Evolutionary conservation across 148 eudicot species (phyloP), one percentile per base, ranked within the genome.

Genomic region (Polygonum aviculare): DNA sequence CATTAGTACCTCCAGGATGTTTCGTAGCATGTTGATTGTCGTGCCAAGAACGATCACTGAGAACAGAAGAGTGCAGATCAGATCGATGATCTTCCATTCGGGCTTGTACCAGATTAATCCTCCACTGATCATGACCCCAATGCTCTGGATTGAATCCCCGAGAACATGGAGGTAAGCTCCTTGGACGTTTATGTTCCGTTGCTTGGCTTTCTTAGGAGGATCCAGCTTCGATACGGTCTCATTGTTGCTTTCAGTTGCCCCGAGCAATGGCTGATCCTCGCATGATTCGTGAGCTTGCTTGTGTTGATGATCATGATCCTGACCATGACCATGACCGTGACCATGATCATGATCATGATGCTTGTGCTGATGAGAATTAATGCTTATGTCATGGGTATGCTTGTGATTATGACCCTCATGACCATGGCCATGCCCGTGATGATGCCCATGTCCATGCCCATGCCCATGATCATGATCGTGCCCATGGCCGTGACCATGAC

Each of bases 151-250:
- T 33, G 88, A 57, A 83, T 88, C 93, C 6, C 85, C 74, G n/a
- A 89, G 63, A 18, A 91, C 83, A 81, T 89, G 93, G 57, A 91
- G 76, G 74, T 91, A 85, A 48, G 97, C 90, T 77, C 93, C 89
- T 75, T 89, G 85, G 10, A 89, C 82, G 74, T 89, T 88, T 39
- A 88, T 86, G 73, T 89, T 89, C 71, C 93, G 38, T 22, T 40
- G 65, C 77, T 78, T 78, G 81, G 83, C 87, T 22, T 75, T 45
- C 85, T 87, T 87, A 36, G 84, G 75, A 44, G 67, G 35, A 14
- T 12, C 78, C 4, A 7, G 76, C 35, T 71, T 50, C 47, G 62
- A 36, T 19, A 83, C 33, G 19, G n/a, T 74, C 22, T 79, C 70
- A 9, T 7, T 44, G 4, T 73, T 75, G 41, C 55, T 35, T 45